Evolutionary conservation across 2,329 filamentous ascomycete genomes (phyloP), one percentile per base, ranked within the genome.

Genomic region (Aspergillus costaricaensis): DNA sequence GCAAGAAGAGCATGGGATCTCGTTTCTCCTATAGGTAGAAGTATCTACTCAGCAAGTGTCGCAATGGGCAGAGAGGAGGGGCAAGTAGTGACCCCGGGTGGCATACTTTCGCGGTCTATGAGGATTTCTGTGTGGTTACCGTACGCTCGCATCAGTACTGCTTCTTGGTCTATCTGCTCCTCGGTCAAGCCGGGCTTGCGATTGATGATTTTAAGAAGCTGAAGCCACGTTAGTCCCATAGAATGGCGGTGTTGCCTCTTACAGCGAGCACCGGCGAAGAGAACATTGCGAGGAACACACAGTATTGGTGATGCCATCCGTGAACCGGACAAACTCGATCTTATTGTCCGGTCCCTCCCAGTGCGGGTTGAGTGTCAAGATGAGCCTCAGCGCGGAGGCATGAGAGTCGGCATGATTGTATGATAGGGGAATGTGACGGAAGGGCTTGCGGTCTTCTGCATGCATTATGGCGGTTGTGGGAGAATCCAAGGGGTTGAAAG

Each of bases 261-360:
- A 43, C 52, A 44, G 15, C 39, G 25, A 49, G 41, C 32, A 44
- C 48, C 53, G 27, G 27, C 39, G 15, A 50, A 21, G 39, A 36
- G 17, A 51, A 32, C 38, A 25, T 58, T 23, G 23, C 44, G 17
- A 17, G 23, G 12, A 52, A 82, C 83, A 67, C 79, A 87, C 85
- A 66, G 93, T 98, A 79, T 99, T 99, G 67, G 95, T 99, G 79
- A 98, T 99, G 73, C 95, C 95, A 72, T 99, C 95, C 41, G 92
- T 99, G 81, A 98, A 99, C 65, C 91, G 89, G 67, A 92, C 84
- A 73, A 98, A 91, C 71, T 95, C 88, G 69, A 99, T 84, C 47
- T 88, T 85, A 59, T 91, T 90, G 65, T 88, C 86, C 38, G 85
- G 81, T 51, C 85, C 83, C 67, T 87, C 84, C 95, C 95, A 99